These are phyloP conservation scores for Tolypocladium nubicola DNA, from an alignment of 2,329 filamentous ascomycete genomes.

Conservation along the genomic window DNA sequence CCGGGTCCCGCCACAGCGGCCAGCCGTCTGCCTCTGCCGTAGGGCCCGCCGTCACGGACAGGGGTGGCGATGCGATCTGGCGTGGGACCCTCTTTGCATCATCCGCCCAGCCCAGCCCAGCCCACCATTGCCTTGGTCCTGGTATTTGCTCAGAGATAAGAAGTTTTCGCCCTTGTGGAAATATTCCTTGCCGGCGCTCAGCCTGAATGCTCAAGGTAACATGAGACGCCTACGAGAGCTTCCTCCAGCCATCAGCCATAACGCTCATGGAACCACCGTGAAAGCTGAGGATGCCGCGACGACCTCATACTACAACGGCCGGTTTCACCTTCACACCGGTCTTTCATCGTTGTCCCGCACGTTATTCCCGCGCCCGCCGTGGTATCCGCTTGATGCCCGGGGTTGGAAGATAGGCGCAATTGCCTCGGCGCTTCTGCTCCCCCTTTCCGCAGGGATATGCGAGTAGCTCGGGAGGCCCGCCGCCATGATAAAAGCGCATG, in stretches of 20 bases:
- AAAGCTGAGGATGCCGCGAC: not conserved
- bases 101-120: not conserved
- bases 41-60: not conserved
- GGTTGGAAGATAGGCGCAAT: constrained; percentile 1
- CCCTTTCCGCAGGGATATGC: not conserved
- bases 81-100: not conserved
- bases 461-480: not conserved
- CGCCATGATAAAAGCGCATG: not conserved
- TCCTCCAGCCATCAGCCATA: not conserved
- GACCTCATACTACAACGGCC: not conserved
- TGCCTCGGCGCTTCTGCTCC: constrained; percentile 7
- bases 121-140: not conserved
- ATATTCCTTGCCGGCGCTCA: not conserved
- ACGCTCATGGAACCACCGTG: not conserved
- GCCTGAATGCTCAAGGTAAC: not conserved
- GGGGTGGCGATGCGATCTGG: not conserved
- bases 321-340: not conserved
- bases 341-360: not conserved
- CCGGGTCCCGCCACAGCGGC: not conserved
- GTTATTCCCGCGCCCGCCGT: not conserved
- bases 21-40: not conserved
- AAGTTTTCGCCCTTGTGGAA: not conserved
- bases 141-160: not conserved
- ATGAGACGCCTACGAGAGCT: not conserved
- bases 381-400: not conserved